Percentiles rank a stretch among this genome's conserved stretches.
Evolutionary conservation across 495 filamentous ascomycete species (phyloP).

Genomic region (Ascodesmis nigricans): DNA sequence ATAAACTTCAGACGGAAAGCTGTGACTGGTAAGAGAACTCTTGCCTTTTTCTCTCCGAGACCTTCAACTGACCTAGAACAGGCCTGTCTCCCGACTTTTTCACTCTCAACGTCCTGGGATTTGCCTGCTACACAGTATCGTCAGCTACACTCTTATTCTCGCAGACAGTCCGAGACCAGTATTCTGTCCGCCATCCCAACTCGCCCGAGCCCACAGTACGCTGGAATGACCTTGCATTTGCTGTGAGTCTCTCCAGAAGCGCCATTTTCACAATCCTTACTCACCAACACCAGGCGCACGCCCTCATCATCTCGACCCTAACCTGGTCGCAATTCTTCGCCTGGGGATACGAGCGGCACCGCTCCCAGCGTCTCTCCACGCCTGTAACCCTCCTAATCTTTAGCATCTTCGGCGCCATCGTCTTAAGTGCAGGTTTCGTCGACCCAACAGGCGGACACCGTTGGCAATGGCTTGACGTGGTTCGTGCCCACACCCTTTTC

Average conservation of each 20-base stretch:
- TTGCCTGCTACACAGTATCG: constrained; percentile 54
- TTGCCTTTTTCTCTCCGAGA: too few relatives aligned
- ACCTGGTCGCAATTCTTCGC: constrained; percentile 52
- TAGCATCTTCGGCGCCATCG: constrained; percentile 39
- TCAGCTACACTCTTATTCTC: constrained; percentile 56
- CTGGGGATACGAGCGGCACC: constrained; percentile 21
- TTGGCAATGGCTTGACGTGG: constrained; percentile 66
- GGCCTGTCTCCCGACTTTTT: constrained; percentile 78
- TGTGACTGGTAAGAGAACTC: too few relatives aligned
- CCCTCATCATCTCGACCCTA: constrained; percentile 41
- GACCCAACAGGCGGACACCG: constrained; percentile 24
- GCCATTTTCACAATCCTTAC: too few relatives aligned
- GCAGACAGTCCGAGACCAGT: constrained; percentile 51
- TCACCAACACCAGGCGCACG: constrained; percentile 31
- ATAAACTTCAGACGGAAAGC: constrained; percentile 52
- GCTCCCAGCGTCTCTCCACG: constrained; percentile 35
- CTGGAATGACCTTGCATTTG: constrained; percentile 78
- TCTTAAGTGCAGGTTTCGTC: constrained; percentile 34
- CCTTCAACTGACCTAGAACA: too few relatives aligned
- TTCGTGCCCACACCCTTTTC: too few relatives aligned
- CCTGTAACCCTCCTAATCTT: constrained; percentile 43
- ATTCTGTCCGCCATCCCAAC: constrained; percentile 54
- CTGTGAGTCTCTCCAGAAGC: constrained; percentile 24
- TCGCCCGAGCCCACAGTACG: constrained; percentile 59
- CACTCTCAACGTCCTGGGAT: constrained; percentile 48